Conservation (phyloP, 1,284 basidiomycete genomes). For the Lentinula novae-zelandiae region DNA sequence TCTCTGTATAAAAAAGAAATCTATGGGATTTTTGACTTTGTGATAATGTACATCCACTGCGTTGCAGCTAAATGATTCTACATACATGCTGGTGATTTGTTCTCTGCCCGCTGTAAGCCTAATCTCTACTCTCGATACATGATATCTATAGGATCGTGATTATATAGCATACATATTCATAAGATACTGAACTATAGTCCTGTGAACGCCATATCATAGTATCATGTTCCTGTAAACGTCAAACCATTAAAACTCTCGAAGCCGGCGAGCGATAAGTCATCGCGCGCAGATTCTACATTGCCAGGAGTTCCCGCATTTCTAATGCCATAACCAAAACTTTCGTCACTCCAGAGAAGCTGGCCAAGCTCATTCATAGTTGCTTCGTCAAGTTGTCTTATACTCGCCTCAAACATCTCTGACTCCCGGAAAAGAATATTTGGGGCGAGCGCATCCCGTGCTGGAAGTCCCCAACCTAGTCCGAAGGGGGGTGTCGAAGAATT, state of each 20-base stretch:
- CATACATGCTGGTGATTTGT: too few species aligned
- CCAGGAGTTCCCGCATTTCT: not conserved
- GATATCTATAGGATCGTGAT: not conserved
- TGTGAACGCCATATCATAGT: not conserved
- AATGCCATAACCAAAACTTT: not conserved
- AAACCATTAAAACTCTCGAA: not conserved
- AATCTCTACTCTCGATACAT: too few species aligned
- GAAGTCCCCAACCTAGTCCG: constrained; percentile 9
- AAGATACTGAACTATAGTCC: not conserved
- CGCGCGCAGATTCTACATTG: not conserved
- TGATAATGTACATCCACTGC: too few species aligned
- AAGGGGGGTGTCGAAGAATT: not conserved
- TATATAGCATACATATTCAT: not conserved
- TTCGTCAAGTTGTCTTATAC: constrained; percentile 11
- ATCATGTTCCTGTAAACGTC: not conserved
- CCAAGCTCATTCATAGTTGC: constrained; percentile 12
- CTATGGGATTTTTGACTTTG: too few species aligned
- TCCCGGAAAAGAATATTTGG: constrained; percentile 7
- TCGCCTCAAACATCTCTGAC: constrained; percentile 6
- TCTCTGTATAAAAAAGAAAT: too few species aligned
- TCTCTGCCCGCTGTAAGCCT: too few species aligned
- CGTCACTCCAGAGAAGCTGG: constrained; percentile 12
- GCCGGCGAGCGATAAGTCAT: not conserved
- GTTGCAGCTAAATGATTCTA: too few species aligned
- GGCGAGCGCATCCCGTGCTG: constrained; percentile 3